Evolutionary conservation across 768 basidiomycete genomes (phyloP), one percentile per base, ranked within the genome.

Genomic region (Sporobolomyces pararoseus): DNA sequence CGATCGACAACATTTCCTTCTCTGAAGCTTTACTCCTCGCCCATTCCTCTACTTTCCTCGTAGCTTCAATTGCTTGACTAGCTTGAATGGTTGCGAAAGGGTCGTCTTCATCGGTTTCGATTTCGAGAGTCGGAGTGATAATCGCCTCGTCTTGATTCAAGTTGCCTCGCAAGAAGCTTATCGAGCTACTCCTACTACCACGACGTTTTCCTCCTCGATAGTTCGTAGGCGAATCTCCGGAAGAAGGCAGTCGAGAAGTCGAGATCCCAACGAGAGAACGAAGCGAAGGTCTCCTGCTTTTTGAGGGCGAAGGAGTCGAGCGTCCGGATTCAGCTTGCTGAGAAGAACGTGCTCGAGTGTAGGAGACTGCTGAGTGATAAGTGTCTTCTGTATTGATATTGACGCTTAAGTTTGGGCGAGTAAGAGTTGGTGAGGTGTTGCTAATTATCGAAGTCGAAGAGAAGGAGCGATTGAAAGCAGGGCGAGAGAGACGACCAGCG

Each of bases 101-200:
- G 25, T 70, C 64, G 39, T 65, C 63, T 35, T 57, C 69, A 47
- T 70, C 65, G 42, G 69, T 65, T 52, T 70, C 69, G 59, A 70
- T 50, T 47, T 59, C 65, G 49, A 51, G 49, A 16, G 23, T 34
- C 23, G 46, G 44, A n/a, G 46, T 50, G 9, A 29, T 27, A 17
- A 44, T 21, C 10, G 6, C 10, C 23, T 17, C 59, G 19, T 61
- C 31, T 32, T 50, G 23, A 12, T 21, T 31, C 29, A 27, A 27
- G n/a, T n/a, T n/a, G n/a, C 59, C 59, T 17, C 46, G 29, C 31
- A 49, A 39, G 59, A 35, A 61, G 21, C 31, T 60, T n/a, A 46
- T 46, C 17, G 58, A 60, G 21, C 58, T 60, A 25, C 42, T 47
- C 27, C 58, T 25, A 32, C 58, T 60, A 12, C 58, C 39, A 12